phyloP scores from a whole-genome alignment of 2,329 filamentous ascomycete species.

The Coniochaeta sp. region DNA sequence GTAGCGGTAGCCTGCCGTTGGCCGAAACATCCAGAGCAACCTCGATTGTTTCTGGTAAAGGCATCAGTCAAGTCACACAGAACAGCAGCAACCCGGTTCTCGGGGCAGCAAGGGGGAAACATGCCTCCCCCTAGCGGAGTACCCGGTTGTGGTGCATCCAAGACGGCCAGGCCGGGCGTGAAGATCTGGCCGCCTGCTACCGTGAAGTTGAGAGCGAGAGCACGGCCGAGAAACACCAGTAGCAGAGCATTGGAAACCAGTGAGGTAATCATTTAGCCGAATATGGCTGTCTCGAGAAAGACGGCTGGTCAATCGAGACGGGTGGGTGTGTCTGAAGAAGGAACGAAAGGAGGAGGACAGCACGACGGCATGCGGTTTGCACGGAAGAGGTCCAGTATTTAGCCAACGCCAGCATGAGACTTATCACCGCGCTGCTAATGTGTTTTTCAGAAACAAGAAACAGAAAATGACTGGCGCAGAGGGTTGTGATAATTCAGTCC shows the following conservation, averaged over 20 bases:
- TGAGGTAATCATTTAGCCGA: slow-evolving; percentile 5
- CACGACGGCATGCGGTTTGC: not conserved
- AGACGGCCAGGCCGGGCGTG: slow-evolving; percentile 60
- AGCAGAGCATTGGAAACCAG: slow-evolving; percentile 8
- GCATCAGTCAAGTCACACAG: not conserved
- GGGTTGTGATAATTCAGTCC: not conserved
- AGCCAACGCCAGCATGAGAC: not conserved
- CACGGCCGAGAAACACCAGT: slow-evolving; percentile 18
- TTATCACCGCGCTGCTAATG: not conserved
- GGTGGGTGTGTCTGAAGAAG: not conserved
- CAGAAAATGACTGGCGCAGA: not conserved
- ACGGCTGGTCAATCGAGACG: slow-evolving; percentile 1
- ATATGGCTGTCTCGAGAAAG: not conserved
- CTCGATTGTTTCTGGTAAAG: slow-evolving; percentile 44
- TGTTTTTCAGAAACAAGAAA: not conserved
- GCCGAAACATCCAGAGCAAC: slow-evolving; percentile 61
- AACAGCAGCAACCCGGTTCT: not conserved
- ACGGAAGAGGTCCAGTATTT: not conserved
- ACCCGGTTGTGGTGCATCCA: slow-evolving; percentile 58
- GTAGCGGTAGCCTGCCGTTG: slow-evolving; percentile 55
- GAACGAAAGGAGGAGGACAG: not conserved
- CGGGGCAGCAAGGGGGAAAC: slow-evolving; percentile 18
- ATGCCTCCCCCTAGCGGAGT: slow-evolving; percentile 57
- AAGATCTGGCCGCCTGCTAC: slow-evolving; percentile 60
- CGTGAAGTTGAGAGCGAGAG: slow-evolving; percentile 40